Conservation (phyloP, 768 basidiomycete genomes). For the Suillus bovinus region DNA sequence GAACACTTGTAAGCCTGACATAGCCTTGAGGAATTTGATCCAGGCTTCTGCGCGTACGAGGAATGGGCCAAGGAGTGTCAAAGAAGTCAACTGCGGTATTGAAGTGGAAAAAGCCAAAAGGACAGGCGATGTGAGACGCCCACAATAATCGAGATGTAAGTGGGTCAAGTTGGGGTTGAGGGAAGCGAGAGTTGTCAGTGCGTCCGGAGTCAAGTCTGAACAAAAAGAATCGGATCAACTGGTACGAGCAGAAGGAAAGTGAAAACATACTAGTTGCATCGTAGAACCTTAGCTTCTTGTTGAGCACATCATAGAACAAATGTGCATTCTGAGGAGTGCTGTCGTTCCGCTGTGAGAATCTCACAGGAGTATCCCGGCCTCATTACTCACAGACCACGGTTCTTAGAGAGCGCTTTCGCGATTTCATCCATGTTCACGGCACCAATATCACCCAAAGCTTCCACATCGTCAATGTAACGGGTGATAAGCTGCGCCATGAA, state of each 20-base stretch:
- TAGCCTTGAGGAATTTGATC: constrained; percentile 68
- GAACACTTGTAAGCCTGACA: constrained; percentile 67
- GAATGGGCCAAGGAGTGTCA: constrained; percentile 89
- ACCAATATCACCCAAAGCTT: constrained; percentile 87
- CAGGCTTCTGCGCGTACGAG: constrained; percentile 75
- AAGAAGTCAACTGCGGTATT: constrained; percentile 63
- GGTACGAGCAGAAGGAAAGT: background rate
- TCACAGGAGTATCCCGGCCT: background rate
- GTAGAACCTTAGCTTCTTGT: constrained; percentile 70
- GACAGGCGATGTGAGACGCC: constrained; percentile 68
- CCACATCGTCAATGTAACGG: constrained; percentile 85
- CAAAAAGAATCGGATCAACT: constrained; percentile 7
- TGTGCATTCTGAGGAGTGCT: constrained; percentile 80
- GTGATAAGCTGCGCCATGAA: constrained; percentile 65
- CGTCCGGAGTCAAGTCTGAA: constrained; percentile 68
- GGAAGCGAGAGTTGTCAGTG: constrained; percentile 66
- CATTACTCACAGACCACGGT: constrained; percentile 70
- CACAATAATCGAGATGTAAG: constrained; percentile 85
- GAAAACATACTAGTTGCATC: constrained; percentile 82
- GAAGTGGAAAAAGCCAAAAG: constrained; percentile 58
- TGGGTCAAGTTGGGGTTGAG: constrained; percentile 84
- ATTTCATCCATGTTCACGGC: constrained; percentile 82
- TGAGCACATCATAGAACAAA: constrained; percentile 79
- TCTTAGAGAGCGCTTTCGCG: constrained; percentile 78
- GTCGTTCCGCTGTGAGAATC: background rate